Evolutionary conservation across 306 rosid genomes (phyloP).

Genomic region (Citrullus colocynthis): DNA sequence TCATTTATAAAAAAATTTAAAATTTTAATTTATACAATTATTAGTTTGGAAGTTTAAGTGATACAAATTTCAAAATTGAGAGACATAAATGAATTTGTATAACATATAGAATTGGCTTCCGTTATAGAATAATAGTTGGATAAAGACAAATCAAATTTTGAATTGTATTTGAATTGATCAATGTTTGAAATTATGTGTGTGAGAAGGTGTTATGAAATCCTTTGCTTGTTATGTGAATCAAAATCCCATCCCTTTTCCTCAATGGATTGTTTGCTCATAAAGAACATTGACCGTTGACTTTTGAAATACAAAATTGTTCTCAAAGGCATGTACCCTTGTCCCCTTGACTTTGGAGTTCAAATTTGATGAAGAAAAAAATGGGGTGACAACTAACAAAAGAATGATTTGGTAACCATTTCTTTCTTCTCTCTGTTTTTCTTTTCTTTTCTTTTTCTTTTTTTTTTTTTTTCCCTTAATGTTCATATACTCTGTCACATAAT

Average conservation of each 20-base stretch:
- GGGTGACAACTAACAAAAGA: not conserved
- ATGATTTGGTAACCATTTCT: not conserved
- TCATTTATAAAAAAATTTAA: no score
- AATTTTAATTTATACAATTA: no score
- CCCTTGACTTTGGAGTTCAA: not conserved
- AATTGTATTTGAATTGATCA: not conserved
- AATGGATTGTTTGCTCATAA: not conserved
- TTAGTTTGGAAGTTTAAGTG: no score
- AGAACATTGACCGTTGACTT: not conserved
- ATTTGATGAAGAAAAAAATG: not conserved
- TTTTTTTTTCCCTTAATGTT: no score
- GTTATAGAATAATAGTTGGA: not conserved
- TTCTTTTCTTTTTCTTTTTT: no score
- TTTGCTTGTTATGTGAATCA: not conserved
- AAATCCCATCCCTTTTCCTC: not conserved
- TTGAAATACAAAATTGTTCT: not conserved
- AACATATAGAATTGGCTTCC: not conserved
- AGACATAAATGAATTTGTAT: not conserved
- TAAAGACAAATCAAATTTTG: not conserved
- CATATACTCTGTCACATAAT: no score
- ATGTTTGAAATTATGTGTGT: not conserved
- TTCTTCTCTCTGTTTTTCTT: not conserved
- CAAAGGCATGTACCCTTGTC: not conserved
- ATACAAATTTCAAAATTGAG: no score
- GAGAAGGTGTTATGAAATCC: not conserved